These are phyloP conservation scores for Lojkania enalia DNA, from an alignment of 2,329 filamentous ascomycete species.

Conservation along the genomic window DNA sequence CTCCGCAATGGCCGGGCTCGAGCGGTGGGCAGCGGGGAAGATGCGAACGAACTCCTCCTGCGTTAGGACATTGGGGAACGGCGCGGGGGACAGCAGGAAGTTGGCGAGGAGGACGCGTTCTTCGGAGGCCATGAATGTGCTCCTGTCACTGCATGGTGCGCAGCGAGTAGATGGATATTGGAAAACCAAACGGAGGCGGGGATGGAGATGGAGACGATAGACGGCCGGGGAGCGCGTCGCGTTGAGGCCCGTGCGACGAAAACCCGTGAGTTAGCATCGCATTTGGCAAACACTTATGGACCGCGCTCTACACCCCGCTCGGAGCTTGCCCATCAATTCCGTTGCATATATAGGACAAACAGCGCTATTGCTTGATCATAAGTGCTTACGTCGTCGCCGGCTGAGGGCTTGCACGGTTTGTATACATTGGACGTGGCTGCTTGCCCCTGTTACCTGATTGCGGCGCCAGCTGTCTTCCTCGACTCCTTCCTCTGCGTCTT, in stretches of 20 bases:
- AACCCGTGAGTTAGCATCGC: slow-evolving; percentile 10
- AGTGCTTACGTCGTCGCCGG: too few species aligned
- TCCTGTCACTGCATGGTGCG: slow-evolving; percentile 9
- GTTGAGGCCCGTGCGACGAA: slow-evolving; percentile 13
- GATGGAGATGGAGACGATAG: background rate
- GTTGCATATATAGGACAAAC: background rate
- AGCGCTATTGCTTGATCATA: too few species aligned
- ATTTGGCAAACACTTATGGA: slow-evolving; percentile 1
- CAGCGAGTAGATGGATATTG: background rate
- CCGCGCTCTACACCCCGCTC: background rate
- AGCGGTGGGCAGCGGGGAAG: slow-evolving; percentile 70
- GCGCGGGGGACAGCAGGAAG: slow-evolving; percentile 77
- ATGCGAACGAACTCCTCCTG: slow-evolving; percentile 74
- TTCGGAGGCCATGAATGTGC: slow-evolving; percentile 72
- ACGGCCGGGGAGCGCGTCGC: background rate
- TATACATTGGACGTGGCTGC: too few species aligned
- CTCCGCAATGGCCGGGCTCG: slow-evolving; percentile 67
- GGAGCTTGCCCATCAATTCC: background rate
- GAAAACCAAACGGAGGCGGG: background rate
- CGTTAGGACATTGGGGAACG: slow-evolving; percentile 72
- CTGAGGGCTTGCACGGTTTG: too few species aligned
- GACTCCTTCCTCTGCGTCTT: too few species aligned
- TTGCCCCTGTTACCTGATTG: too few species aligned
- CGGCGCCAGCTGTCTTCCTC: too few species aligned
- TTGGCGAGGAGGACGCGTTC: slow-evolving; percentile 75